Evolutionary conservation across 2,329 filamentous ascomycete genomes (phyloP), one percentile per base, ranked within the genome.

Genomic region (Dothistroma pini): DNA sequence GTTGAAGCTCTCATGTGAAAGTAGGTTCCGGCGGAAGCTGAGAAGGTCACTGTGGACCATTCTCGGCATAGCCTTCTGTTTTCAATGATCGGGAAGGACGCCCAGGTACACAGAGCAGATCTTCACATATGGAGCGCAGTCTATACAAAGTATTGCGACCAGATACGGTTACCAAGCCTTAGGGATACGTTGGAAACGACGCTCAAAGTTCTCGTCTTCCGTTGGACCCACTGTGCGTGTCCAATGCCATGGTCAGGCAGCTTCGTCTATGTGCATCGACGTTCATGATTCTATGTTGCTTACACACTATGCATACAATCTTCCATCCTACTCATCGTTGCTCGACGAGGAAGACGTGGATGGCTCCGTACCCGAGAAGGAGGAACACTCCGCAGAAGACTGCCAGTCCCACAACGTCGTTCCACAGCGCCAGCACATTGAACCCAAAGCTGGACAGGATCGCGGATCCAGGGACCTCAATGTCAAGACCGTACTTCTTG

Each of bases 371-470:
- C 7, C 95, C 93, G 67, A 97, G 80, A 50, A 97, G 78, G 54
- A 97, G 86, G 72, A 97, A 99, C 0, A 85, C 83, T 0, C 84
- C 88, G 1, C 89, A 91, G 75, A 97, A 96, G 11, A 95, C 81
- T 6, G 85, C 91, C 14, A 99, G 79, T 52, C 91, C 93, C 56
- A 89, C 80, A 29, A 95, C 86, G 75, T 99, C 95, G 50, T 79
- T 79, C 93, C 92, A 97, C 59, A 96, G 82, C 0, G 91, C 91
- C 62, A 87, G 81, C 31, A 93, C 96, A 72, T 96, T 84, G 75
- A 99, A 99, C 0, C 95, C 95, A 75, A 99, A 99, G 0, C 90
- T 91, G 75, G 90, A 96, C 58, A 99, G 79, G 67, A 99, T 99
- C 0, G 92, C 91, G 0, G 93, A 92, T 35, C 95, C 95, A 0